A percentile compares a stretch with the other conserved stretches of the same genome.
These are phyloP conservation scores for Albugo candida DNA, from an alignment of 352 stramenopile species.

Conservation along the genomic window DNA sequence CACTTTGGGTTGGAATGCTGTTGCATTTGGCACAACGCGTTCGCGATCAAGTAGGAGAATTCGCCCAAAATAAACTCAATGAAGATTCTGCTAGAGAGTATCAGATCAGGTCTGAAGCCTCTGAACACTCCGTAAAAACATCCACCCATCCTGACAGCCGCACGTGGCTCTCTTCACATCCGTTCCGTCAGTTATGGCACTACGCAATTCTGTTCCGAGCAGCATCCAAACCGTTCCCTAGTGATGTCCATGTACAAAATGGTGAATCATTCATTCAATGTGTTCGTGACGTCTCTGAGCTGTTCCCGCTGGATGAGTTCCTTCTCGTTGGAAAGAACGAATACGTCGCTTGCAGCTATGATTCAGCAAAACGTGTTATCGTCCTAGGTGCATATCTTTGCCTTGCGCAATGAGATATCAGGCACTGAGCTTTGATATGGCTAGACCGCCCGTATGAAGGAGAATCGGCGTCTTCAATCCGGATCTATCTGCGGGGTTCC, in stretches of 20 bases:
- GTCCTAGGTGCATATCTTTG: slow-evolving; percentile 14
- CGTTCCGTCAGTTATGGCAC: slow-evolving; percentile 24
- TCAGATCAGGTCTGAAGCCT: too few relatives aligned
- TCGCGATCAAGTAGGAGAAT: slow-evolving; percentile 6
- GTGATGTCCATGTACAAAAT: slow-evolving; percentile 21
- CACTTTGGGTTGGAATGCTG: slow-evolving; percentile 33
- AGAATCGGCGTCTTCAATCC: slow-evolving; percentile 13
- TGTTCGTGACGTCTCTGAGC: slow-evolving; percentile 28
- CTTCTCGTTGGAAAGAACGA: slow-evolving; percentile 33
- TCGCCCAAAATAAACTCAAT: too few relatives aligned
- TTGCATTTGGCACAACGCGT: slow-evolving; percentile 30
- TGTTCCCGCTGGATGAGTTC: slow-evolving; percentile 35
- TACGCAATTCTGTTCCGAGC: slow-evolving; percentile 59
- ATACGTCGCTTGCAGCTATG: slow-evolving; percentile 29
- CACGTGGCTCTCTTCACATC: too few relatives aligned
- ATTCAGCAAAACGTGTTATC: slow-evolving; percentile 17
- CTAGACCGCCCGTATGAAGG: slow-evolving; percentile 51
- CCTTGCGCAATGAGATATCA: neutral
- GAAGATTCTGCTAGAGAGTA: too few relatives aligned
- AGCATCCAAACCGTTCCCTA: slow-evolving; percentile 26
- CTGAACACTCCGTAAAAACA: too few relatives aligned
- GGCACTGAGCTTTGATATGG: neutral
- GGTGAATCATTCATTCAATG: slow-evolving; percentile 13
- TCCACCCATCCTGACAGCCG: too few relatives aligned
- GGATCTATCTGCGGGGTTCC: slow-evolving; percentile 26